Base-by-base conservation (phyloP, 768 basidiomycete species). In the Hygrophorus russula region DNA sequence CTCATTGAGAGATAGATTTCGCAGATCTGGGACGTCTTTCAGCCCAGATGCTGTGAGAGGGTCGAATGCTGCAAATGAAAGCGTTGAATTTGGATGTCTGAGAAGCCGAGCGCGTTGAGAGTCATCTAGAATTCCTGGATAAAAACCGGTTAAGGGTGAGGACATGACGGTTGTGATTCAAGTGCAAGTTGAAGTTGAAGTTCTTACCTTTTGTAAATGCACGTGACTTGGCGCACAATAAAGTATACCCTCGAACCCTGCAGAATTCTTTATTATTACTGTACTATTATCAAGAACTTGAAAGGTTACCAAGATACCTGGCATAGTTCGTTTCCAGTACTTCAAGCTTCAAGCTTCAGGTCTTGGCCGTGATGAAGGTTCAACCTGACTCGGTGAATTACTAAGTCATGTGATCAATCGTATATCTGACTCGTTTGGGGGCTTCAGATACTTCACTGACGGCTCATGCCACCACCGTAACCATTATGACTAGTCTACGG, bases 11-110 rank as follows among this genome's bases (percentile, higher is more conserved):
- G 65, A 70, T 39, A 69, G 62, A 39, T 63, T 71, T 27, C 56
- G 64, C 14, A 66, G 19, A 44, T 65, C 63, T 13, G 65, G 56
- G 2, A 62, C 52, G 29, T 60, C 65, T 3, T 57, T 50, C 15
- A 55, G 44, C 11, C 64, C 59, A n/a, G 70, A 64, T 0, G 82
- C 86, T 18, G 78, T 71, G 41, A 67, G 68, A 4, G 84, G 80
- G 54, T 88, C 75, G 46, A 83, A 86, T n/a, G 70, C 71, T 8
- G 86, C 82, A 52, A 89, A 89, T 3, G 66, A 70, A n/a, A 88
- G 62, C 24, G 49, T 75, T 3, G 81, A 74, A n/a, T 66, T 66
- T 2, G 72, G 67, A 33, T 64, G 59, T 38, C 78, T 76, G n/a
- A 83, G 66, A 14, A 89, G 58, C 34, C 85, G 78, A 12, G 61